Percentiles rank a stretch among this genome's conserved stretches.
Conservation (phyloP, 257 asterid species). For the Plantago ovata region DNA sequence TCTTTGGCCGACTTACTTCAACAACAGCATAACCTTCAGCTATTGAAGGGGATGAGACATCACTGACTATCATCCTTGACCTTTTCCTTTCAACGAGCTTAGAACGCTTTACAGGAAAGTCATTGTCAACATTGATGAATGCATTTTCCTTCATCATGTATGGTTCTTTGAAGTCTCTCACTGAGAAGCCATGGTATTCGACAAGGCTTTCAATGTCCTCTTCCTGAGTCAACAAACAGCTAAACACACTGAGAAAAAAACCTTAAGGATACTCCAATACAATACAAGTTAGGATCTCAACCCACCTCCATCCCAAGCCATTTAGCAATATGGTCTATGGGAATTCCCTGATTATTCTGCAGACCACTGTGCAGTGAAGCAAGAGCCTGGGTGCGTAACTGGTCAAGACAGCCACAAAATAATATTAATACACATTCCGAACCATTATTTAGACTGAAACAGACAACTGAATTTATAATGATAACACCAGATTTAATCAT, state of each 20-base stretch:
- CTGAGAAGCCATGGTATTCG: constrained; percentile 76
- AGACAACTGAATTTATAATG: constrained; percentile 5
- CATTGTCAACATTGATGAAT: constrained; percentile 63
- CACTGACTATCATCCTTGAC: constrained; percentile 51
- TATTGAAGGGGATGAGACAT: constrained; percentile 53
- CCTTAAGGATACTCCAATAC: constrained; percentile 18
- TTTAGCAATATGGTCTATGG: constrained; percentile 62
- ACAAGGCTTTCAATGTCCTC: constrained; percentile 73
- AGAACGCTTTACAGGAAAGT: constrained; percentile 83
- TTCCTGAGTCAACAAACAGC: constrained; percentile 48
- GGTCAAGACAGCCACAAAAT: constrained; percentile 32
- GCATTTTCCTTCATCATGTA: constrained; percentile 92
- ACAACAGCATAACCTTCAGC: constrained; percentile 30
- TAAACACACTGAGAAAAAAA: constrained; percentile 11
- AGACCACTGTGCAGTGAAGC: constrained; percentile 89
- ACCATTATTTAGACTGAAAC: neutral
- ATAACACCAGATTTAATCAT: constrained; percentile 9
- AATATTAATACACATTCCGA: constrained; percentile 4
- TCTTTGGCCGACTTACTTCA: constrained; percentile 30
- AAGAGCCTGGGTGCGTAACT: constrained; percentile 93
- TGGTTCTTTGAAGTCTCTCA: constrained; percentile 88
- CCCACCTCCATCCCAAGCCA: constrained; percentile 98
- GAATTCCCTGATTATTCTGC: constrained; percentile 94
- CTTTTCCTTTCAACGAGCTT: constrained; percentile 73
- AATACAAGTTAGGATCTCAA: constrained; percentile 17